Evolutionary conservation across 305 asterid species (phyloP).

Genomic region (Plantago rigida): DNA sequence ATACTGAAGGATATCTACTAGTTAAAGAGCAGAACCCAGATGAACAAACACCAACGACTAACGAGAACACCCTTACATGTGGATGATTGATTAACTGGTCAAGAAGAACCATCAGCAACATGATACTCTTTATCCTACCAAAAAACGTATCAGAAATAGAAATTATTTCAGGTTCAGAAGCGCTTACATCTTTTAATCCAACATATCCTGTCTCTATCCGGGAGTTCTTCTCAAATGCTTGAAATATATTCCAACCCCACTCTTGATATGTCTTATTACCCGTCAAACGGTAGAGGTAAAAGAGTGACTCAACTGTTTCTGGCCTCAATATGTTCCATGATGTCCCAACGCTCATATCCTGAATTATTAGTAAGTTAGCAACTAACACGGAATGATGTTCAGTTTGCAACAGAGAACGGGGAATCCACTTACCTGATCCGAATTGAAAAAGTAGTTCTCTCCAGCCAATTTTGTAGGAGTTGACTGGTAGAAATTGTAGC

Average conservation of each 20-base stretch:
- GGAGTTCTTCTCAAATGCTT: constrained; percentile 95
- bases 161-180: constrained; percentile 12
- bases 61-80: too few relatives aligned
- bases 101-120: constrained; percentile 2
- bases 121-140: neutral
- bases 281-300: constrained; percentile 94
- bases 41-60: too few relatives aligned
- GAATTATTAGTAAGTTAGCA: constrained; percentile 20
- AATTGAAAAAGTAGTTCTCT: constrained; percentile 72
- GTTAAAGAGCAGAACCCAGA: too few relatives aligned
- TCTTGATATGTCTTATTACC: constrained; percentile 95
- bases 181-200: constrained; percentile 89
- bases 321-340: constrained; percentile 99
- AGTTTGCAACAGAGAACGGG: constrained; percentile 9
- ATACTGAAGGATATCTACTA: too few relatives aligned
- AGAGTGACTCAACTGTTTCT: constrained; percentile 95
- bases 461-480: constrained; percentile 97
- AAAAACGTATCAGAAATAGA: neutral
- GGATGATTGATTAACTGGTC: too few relatives aligned
- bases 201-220: constrained; percentile 83
- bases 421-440: constrained; percentile 50
- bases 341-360: constrained; percentile 93
- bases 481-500: constrained; percentile 88
- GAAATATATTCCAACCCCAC: constrained; percentile 99
- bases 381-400: neutral